These are phyloP conservation scores for Acanthochlamys bracteata DNA, from an alignment of 106 monocot genomes.

Conservation along the genomic window DNA sequence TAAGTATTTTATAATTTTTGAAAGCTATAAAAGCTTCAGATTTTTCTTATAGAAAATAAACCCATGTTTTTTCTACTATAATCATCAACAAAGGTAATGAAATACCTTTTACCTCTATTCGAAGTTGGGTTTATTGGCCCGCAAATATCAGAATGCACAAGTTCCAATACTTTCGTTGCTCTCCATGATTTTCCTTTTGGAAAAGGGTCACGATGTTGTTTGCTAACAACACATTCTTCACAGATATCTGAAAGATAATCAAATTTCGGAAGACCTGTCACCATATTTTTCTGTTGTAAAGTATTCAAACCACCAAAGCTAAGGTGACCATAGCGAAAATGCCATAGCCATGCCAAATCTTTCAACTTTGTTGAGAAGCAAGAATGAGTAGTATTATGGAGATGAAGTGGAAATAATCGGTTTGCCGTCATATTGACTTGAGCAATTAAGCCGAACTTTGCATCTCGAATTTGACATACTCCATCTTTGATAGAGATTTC, in stretches of 20 bases:
- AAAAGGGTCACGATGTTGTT: constrained; percentile 18
- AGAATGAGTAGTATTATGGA: not conserved
- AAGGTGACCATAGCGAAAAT: constrained; percentile 8
- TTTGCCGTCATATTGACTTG: constrained; percentile 5
- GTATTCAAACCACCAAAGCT: constrained; percentile 15
- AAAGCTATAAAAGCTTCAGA: constrained; percentile 3
- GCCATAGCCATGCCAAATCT: constrained; percentile 8
- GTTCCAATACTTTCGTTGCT: constrained; percentile 12
- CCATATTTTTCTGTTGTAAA: constrained; percentile 13
- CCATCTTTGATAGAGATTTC: constrained; percentile 11
- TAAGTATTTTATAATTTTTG: constrained; percentile 4
- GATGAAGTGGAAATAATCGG: not conserved
- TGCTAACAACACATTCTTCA: constrained; percentile 19
- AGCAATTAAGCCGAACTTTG: constrained; percentile 2
- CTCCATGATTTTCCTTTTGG: constrained; percentile 16
- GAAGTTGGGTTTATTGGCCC: constrained; percentile 9
- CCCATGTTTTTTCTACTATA: constrained; percentile 13
- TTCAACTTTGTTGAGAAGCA: not conserved
- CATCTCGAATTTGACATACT: not conserved
- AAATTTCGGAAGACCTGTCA: constrained; percentile 19
- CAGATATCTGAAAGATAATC: constrained; percentile 4
- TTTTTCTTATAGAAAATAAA: constrained; percentile 6
- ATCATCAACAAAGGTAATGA: constrained; percentile 19
- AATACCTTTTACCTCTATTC: constrained; percentile 20
- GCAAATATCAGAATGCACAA: constrained; percentile 18